Evolutionary conservation across 805 yeast species (phyloP).

Genomic region (Candida morakotiae): DNA sequence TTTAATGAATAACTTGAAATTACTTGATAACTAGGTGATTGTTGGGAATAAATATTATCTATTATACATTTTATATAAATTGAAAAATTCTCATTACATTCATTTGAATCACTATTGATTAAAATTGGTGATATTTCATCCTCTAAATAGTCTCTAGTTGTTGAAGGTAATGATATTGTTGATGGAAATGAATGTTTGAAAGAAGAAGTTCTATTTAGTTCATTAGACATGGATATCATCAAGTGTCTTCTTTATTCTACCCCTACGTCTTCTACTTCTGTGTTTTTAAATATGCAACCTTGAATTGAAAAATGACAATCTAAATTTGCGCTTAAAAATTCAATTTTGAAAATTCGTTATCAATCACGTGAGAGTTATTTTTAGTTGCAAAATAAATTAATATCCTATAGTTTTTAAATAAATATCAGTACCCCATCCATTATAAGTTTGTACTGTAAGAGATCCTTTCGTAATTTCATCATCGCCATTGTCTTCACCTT

Average conservation of each 20-base stretch:
- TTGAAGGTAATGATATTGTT: background rate
- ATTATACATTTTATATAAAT: slow-evolving; percentile 28
- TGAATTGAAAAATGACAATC: too few relatives aligned
- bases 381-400: background rate
- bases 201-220: background rate
- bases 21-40: slow-evolving; percentile 23
- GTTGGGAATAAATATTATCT: slow-evolving; percentile 22
- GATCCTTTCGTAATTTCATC: slow-evolving; percentile 28
- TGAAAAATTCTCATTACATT: slow-evolving; percentile 36
- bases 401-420: slow-evolving; percentile 37
- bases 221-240: background rate
- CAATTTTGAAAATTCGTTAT: background rate
- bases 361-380: background rate
- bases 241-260: background rate
- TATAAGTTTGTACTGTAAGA: slow-evolving; percentile 38
- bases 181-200: slow-evolving; percentile 5
- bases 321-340: too few relatives aligned
- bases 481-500: slow-evolving; percentile 5
- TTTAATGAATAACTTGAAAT: slow-evolving; percentile 31
- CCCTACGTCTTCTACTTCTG: background rate
- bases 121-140: slow-evolving; percentile 13
- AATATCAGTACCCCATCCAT: slow-evolving; percentile 46
- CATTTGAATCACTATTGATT: slow-evolving; percentile 35
- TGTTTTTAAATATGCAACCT: too few relatives aligned
- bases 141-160: slow-evolving; percentile 7